A percentile compares a stretch with the other conserved stretches of the same genome.
phyloP scores from a whole-genome alignment of 2,329 filamentous ascomycete genomes.

The Penicillium corylophilum region DNA sequence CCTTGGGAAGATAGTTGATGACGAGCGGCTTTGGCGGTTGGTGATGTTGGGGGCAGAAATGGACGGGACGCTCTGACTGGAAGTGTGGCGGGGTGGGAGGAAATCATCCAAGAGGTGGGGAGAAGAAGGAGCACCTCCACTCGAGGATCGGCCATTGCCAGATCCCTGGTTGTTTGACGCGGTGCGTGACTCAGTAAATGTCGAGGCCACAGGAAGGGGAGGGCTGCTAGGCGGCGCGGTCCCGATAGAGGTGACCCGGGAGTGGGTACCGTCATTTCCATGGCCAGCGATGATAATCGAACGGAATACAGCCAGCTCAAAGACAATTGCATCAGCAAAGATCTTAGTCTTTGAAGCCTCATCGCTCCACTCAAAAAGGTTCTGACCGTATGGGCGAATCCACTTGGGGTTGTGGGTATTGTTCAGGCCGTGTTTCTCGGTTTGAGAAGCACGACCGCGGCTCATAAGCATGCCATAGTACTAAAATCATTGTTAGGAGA shows the following conservation, averaged over 20 bases:
- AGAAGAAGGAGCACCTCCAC: too few relatives aligned
- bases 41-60: neutral
- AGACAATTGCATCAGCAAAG: slow-evolving; percentile 3
- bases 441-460: neutral
- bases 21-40: neutral
- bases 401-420: neutral
- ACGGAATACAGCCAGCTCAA: slow-evolving; percentile 6
- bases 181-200: neutral
- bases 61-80: neutral
- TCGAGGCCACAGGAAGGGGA: neutral
- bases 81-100: neutral
- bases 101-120: too few relatives aligned
- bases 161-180: neutral
- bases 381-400: slow-evolving; percentile 1
- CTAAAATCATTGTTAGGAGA: slow-evolving; percentile 9
- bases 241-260: neutral
- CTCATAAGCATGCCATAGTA: slow-evolving; percentile 7
- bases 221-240: neutral
- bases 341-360: neutral
- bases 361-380: slow-evolving; percentile 8
- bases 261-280: neutral
- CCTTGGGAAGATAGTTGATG: neutral
- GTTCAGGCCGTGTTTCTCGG: neutral
- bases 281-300: slow-evolving; percentile 5
- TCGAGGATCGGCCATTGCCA: neutral